Percentiles rank a stretch among this genome's conserved stretches.
Evolutionary conservation across 139 green algal species (phyloP).

Genomic region (Marvania coccoides): DNA sequence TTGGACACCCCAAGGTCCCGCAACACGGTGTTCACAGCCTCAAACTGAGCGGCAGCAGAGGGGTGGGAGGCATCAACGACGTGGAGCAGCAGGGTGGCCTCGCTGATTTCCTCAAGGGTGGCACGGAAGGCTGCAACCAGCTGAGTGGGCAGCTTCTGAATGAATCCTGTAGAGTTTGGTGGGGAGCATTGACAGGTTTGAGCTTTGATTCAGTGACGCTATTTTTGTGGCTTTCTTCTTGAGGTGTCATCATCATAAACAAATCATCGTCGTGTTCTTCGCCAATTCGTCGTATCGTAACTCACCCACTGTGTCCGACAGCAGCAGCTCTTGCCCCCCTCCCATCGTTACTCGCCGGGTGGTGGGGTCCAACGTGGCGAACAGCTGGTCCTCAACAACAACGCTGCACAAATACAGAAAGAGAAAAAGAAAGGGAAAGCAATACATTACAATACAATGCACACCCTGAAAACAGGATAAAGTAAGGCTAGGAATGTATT

Average conservation of each 20-base stretch:
- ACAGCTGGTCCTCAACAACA: constrained; percentile 92
- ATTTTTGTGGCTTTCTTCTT: too few species aligned
- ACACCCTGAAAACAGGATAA: too few species aligned
- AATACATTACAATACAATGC: too few species aligned
- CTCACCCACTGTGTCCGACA: constrained; percentile 89
- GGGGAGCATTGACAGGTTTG: too few species aligned
- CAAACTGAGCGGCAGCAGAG: constrained; percentile 62
- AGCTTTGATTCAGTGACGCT: too few species aligned
- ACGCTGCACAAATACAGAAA: constrained; percentile 28
- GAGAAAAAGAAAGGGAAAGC: too few species aligned
- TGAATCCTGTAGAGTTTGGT: constrained; percentile 67
- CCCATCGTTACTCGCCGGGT: constrained; percentile 72
- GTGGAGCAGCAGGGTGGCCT: constrained; percentile 81
- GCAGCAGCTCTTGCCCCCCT: constrained; percentile 72
- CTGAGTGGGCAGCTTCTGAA: constrained; percentile 95
- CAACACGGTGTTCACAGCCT: constrained; percentile 48
- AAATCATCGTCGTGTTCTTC: too few species aligned
- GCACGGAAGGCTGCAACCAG: constrained; percentile 86
- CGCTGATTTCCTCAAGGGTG: constrained; percentile 91
- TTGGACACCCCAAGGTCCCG: constrained; percentile 55
- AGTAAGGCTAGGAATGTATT: too few species aligned
- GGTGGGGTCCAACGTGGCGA: constrained; percentile 97
- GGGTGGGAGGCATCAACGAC: constrained; percentile 84
- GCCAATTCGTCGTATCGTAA: constrained; percentile 16
- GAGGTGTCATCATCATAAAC: too few species aligned